Evolutionary conservation across 2,329 filamentous ascomycete species (phyloP).

Genomic region (Endocalyx cinctus): DNA sequence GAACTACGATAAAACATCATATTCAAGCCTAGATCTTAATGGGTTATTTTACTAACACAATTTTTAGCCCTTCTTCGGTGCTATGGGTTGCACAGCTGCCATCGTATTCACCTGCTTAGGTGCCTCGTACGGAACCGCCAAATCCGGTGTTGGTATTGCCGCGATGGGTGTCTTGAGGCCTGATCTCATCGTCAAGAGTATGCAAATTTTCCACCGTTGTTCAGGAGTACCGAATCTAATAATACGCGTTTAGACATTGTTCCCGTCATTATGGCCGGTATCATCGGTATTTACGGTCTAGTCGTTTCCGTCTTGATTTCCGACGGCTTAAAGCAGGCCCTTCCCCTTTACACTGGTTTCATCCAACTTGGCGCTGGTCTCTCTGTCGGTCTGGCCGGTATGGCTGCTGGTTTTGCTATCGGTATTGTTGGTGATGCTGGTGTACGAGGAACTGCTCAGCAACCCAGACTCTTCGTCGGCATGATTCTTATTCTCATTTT

Average conservation of each 20-base stretch:
- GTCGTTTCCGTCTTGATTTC: slow-evolving; percentile 86
- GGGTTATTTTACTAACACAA: slow-evolving; percentile 35
- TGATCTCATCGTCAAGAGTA: slow-evolving; percentile 99
- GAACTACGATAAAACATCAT: slow-evolving; percentile 17
- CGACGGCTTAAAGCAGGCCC: slow-evolving; percentile 67
- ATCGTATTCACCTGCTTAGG: slow-evolving; percentile 97
- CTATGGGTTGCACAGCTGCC: slow-evolving; percentile 81
- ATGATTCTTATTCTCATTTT: slow-evolving; percentile 99
- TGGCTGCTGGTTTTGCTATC: slow-evolving; percentile 81
- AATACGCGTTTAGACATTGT: slow-evolving; percentile 72
- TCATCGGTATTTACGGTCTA: slow-evolving; percentile 97
- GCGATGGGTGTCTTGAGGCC: slow-evolving; percentile 97
- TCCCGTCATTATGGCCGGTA: slow-evolving; percentile 99
- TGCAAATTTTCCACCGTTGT: slow-evolving; percentile 33
- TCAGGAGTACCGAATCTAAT: too few species aligned
- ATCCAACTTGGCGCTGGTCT: slow-evolving; percentile 83
- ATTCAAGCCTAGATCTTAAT: slow-evolving; percentile 4
- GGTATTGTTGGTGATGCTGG: slow-evolving; percentile 85
- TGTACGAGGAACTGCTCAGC: slow-evolving; percentile 81
- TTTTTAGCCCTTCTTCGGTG: slow-evolving; percentile 68
- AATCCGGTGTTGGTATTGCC: slow-evolving; percentile 97
- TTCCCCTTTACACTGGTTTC: slow-evolving; percentile 76
- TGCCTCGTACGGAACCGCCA: slow-evolving; percentile 97
- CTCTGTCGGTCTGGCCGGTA: slow-evolving; percentile 74
- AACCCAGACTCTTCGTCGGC: slow-evolving; percentile 85